Evolutionary conservation across 2,329 filamentous ascomycete genomes (phyloP), one percentile per base, ranked within the genome.

Genomic region (Juglanconis oblonga): DNA sequence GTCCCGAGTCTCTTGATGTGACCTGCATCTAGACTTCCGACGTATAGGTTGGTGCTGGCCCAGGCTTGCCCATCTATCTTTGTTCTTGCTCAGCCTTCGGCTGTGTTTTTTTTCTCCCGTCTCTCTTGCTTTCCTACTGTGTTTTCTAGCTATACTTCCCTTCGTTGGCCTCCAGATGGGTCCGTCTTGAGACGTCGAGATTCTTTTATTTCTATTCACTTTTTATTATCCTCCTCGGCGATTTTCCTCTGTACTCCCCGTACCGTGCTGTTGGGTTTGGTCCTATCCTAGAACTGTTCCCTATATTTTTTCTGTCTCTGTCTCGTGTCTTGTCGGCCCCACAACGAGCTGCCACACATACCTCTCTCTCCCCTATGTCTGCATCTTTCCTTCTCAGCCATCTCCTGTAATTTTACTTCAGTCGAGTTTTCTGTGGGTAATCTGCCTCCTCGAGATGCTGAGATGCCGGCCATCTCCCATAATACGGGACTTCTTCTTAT

Each of bases 391-490:
- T 58, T 36, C n/a, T 35, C 38, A 33, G 38, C 66, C 57, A 61
- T 66, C 64, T 66, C 63, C 66, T 68, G 65, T 64, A 67, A 63
- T 68, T 59, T 63, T 64, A 60, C 65, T 65, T 64, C 63, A 57
- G 63, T 64, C 61, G 69, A 70, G 69, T 68, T 64, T 69, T 67
- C 64, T 67, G 14, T 50, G 17, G 17, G 17, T 24, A 24, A 24
- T 24, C 13, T 48, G 66, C 58, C 59, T 40, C 51, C 54, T 57
- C 58, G 62, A 69, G 59, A 69, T 67, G 70, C 59, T 71, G 69
- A 71, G 69, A 73, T 74, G 71, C 68, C 68, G 68, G 71, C 48
- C 70, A 55, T 70, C 67, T 72, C 66, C 63, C 58, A 52, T 64
- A 65, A 62, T 63, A 64, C 61, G 57, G 52, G 66, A 66, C 62